Base-by-base conservation (phyloP, 257 asterid species). In the Eustoma russellianum region DNA sequence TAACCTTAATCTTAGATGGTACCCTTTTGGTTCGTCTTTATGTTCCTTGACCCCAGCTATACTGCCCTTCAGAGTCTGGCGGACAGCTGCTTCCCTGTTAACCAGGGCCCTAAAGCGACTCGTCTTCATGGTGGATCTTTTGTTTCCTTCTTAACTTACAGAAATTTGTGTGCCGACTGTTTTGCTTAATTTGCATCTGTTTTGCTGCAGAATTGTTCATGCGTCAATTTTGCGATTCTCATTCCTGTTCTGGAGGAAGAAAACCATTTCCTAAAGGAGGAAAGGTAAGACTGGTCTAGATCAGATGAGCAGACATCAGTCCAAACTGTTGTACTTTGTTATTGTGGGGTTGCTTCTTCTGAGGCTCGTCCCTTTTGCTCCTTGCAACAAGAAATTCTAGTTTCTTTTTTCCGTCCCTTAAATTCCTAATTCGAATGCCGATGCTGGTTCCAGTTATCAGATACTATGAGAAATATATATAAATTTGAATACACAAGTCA, bases 201-300 rank as follows among this genome's bases (percentile, higher is more conserved):
- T 63, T 59, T 76, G n/a, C 57, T 58, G 67, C 67, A 89, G 97
- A 86, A 46, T 65, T 91, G 49, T 91, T 87, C 66, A 66, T 91
- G 69, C 92, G 78, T 64, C 98, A 87, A 60, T 84, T 91, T 57
- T 91, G 98, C 41, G 96, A 91, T 69, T 94, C 92, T 58, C 98
- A 91, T 72, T 67, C 83, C 53, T 91, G 96, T 73, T 72, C 90
- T 13, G 74, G 69, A 47, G 81, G 79, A 8, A 71, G 64, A 49
- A 84, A 82, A 62, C 95, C 93, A 28, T 91, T 91, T 69, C 55
- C 92, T 44, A 79, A 64, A 70, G 98, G 98, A 64, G 96, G 96
- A 77, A 82, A 69, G 83, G 97, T 81, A 71, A 56, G 83, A 40
- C 53, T 12, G 10, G 24, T 53, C 65, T 49, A 52, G 61, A 46